Base-by-base conservation (phyloP, 768 basidiomycete species). In the Hericium coralloides region DNA sequence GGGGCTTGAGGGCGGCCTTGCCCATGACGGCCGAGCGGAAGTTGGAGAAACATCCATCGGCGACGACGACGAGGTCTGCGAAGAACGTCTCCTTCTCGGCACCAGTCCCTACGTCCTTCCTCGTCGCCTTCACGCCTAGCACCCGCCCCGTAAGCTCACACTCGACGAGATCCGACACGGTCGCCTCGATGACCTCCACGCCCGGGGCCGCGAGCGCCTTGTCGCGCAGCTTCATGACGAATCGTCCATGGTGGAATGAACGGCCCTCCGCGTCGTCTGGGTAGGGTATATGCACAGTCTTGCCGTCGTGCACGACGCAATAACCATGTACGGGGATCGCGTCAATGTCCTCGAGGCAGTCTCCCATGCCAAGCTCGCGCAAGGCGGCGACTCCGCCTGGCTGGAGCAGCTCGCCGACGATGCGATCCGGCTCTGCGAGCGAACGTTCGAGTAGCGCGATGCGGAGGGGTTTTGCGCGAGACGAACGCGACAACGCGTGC, bases 321-420 rank as follows among this genome's bases (percentile, higher is more conserved):
- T 99, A 98, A 4, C 97, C 95, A 54, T 85, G 74, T 14, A 83
- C 87, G 0, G 82, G 81, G 31, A 93, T 77, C 0, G 94, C 85
- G 69, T 92, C 95, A 57, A 98, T 95, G n/a, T 80, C 85, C 23
- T 98, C 89, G 48, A 97, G 70, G 55, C 84, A 85, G 7, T 73
- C 73, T 50, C 81, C 81, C 62, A 99, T 69, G 0, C 92, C 95
- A n/a, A 99, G 81, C 38, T 79, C 72, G 56, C 80, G 72, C 48
- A 99, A 73, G 0, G 92, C 84, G 12, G 76, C 74, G 22, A 93
- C 84, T 1, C 97, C 97, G 1, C 87, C 94, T 2, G 97, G 97
- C 66, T 99, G 97, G 22, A 99, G 75, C 1, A 98, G 83, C 69
- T 99, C 97, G 23, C 97, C 97, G 37, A 98, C 97, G 62, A 99